Base-by-base conservation (phyloP, 1,139 yeast genomes). In the Kodamaea fungicola region DNA sequence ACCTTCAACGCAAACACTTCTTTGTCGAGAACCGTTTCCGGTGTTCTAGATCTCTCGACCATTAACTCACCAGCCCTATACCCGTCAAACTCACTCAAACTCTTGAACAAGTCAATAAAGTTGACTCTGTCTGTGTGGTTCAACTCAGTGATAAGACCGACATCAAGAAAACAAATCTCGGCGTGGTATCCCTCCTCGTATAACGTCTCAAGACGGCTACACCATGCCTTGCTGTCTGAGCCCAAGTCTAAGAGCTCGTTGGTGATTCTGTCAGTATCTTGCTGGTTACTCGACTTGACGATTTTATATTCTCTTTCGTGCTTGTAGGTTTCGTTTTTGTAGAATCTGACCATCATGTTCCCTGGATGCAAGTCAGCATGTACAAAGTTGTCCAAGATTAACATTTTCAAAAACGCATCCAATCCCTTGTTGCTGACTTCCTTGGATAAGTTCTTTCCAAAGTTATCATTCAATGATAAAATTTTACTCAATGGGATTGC, bases 361-460 rank as follows among this genome's bases (percentile, higher is more conserved):
- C 99, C 99, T 0, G 98, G 97, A 52, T 92, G 98, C 42, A 92
- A 69, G 61, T 92, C 98, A 0, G 97, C 94, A 59, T 92, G 98
- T 31, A 90, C 88, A 57, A 92, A 92, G 57, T 92, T 89, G 61
- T 92, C 96, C 39, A 90, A 64, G 42, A 92, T 81, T 44, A 92
- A 71, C 99, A 94, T 92, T 52, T 89, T 85, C 48, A 92, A 67
- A 51, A 92, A 92, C 6, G 97, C 85, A 57, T 92, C 96, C 25
- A 92, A 76, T 3, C 96, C 88, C 46, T 85, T 84, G 53, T 86
- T 90, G 54, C 96, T 88, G 12, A 90, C 75, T 49, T 80, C 85
- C 49, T 82, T 83, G 24, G 89, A 82, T 35, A 87, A 60, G 37
- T 72, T 72, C 48, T 72, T 67, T 4, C 79, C 76, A 35, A 63